phyloP scores from a whole-genome alignment of 768 basidiomycete species.

The Candolleomyces aberdarensis region DNA sequence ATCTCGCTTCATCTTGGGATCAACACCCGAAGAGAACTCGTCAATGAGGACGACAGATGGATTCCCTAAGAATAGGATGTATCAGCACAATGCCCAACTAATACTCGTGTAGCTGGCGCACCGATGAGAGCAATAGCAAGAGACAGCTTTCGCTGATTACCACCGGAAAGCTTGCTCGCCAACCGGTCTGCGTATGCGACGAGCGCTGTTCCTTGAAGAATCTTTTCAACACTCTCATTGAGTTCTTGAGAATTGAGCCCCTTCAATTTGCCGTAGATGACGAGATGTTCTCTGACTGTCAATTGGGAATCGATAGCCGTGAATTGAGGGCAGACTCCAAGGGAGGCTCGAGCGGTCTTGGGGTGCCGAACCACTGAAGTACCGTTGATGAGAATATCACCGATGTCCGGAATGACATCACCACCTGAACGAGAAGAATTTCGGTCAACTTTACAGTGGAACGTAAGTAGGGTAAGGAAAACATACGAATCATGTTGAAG shows the following conservation, averaged over 20 bases:
- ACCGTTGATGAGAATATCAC: conserved; percentile 67
- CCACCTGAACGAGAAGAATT: conserved; percentile 45
- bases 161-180: conserved; percentile 73
- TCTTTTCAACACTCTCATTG: conserved; percentile 46
- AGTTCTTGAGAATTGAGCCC: conserved; percentile 58
- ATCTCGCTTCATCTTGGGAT: conserved; percentile 79
- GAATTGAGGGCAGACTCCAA: conserved; percentile 84
- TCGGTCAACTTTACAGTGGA: background rate
- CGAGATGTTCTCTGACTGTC: conserved; percentile 73
- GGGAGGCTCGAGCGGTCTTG: conserved; percentile 57
- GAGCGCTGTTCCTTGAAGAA: conserved; percentile 60
- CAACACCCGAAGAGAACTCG: conserved; percentile 81
- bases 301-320: conserved; percentile 78
- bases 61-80: conserved; percentile 44
- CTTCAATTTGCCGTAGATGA: conserved; percentile 71
- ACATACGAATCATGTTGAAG: conserved; percentile 76
- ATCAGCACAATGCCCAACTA: background rate
- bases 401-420: conserved; percentile 61
- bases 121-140: conserved; percentile 68
- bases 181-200: conserved; percentile 62
- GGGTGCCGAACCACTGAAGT: conserved; percentile 65
- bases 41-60: conserved; percentile 78
- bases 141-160: conserved; percentile 74
- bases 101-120: background rate
- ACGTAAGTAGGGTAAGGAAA: background rate